Evolutionary conservation across 306 rosid species (phyloP).

Genomic region (Hippophae tibetana): DNA sequence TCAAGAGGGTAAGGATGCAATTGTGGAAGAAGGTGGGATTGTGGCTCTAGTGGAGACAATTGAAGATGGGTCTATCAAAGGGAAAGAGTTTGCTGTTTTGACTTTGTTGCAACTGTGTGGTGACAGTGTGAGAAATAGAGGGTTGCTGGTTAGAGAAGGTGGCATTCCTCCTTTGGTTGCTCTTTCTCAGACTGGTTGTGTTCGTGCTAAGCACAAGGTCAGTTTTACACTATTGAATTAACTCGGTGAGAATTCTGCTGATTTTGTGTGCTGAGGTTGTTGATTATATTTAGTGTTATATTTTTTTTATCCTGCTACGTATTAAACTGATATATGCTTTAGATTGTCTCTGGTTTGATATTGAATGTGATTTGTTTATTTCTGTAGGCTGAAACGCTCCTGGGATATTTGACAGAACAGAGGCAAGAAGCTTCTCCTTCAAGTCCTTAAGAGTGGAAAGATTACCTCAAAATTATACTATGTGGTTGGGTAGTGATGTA

Average conservation of each 20-base stretch:
- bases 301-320: too few species aligned
- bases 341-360: too few species aligned
- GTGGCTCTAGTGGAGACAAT: slow-evolving; percentile 79
- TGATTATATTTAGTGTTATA: not conserved
- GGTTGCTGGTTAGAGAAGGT: slow-evolving; percentile 83
- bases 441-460: slow-evolving; percentile 27
- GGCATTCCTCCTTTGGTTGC: slow-evolving; percentile 88
- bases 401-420: slow-evolving; percentile 82
- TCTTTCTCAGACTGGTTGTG: slow-evolving; percentile 73
- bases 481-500: slow-evolving; percentile 35
- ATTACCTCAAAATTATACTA: slow-evolving; percentile 20
- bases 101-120: slow-evolving; percentile 66
- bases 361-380: slow-evolving; percentile 9
- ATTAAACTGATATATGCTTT: not conserved
- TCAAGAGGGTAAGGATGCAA: slow-evolving; percentile 63
- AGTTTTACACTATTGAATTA: not conserved
- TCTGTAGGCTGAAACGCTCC: slow-evolving; percentile 91
- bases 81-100: slow-evolving; percentile 78
- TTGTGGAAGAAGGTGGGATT: slow-evolving; percentile 83
- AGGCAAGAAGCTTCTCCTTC: slow-evolving; percentile 84
- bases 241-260: too few species aligned
- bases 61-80: slow-evolving; percentile 86
- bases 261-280: not conserved
- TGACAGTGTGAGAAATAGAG: slow-evolving; percentile 69
- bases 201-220: slow-evolving; percentile 88